Percentiles rank a stretch among this genome's conserved stretches.
Evolutionary conservation across 2,329 filamentous ascomycete genomes (phyloP).

Genomic region (Xylariomycetidae sp.): DNA sequence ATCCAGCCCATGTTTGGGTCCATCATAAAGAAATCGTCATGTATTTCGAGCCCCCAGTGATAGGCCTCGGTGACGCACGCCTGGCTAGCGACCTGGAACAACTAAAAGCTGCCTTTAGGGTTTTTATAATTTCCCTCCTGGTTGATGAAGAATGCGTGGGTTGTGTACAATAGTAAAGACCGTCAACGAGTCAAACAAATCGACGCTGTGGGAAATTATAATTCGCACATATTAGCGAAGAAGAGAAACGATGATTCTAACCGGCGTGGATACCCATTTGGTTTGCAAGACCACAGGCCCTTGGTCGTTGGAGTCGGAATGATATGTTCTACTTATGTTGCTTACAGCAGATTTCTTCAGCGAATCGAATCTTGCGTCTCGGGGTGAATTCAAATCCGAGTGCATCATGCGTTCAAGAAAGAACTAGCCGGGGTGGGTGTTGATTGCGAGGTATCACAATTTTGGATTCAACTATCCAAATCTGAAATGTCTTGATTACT

Average conservation of each 20-base stretch:
- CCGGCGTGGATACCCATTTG: neutral
- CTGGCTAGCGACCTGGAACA: neutral
- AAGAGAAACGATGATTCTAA: neutral
- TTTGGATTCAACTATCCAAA: no score
- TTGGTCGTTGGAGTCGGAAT: neutral
- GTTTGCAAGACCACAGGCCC: neutral
- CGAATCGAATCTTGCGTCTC: no score
- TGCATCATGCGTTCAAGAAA: no score
- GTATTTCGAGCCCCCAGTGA: neutral
- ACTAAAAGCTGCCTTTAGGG: no score
- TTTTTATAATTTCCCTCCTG: no score
- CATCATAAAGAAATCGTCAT: neutral
- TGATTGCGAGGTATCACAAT: no score
- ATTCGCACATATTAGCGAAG: neutral
- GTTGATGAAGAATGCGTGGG: no score
- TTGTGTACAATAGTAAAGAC: neutral
- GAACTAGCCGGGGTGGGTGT: no score
- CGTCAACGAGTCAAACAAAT: neutral
- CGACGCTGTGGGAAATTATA: neutral
- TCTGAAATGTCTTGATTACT: no score
- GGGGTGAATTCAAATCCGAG: no score
- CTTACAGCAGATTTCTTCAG: no score
- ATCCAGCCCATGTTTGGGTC: neutral
- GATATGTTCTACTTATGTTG: no score
- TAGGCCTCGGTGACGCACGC: neutral